Percentiles rank a stretch among this genome's conserved stretches.
These are phyloP conservation scores for Boletus sp. DNA, from an alignment of 1,284 basidiomycete species.

Conservation along the genomic window DNA sequence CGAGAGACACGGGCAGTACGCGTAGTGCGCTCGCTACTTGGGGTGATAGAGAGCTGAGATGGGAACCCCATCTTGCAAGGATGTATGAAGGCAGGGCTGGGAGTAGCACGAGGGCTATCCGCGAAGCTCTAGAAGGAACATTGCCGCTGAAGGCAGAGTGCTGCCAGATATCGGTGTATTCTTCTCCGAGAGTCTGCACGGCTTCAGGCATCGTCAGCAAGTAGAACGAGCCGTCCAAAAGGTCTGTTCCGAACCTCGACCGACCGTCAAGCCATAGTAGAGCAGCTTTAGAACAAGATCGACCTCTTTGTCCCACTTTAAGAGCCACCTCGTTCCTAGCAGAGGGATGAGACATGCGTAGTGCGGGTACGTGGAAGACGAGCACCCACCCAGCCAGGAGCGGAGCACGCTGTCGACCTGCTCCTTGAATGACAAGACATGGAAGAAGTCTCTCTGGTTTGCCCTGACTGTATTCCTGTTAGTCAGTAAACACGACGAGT, in stretches of 20 bases:
- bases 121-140: conserved; percentile 42
- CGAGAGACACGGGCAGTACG: conserved; percentile 45
- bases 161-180: conserved; percentile 86
- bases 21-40: conserved; percentile 39
- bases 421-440: conserved; percentile 71
- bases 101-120: conserved; percentile 60
- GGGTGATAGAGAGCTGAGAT: conserved; percentile 35
- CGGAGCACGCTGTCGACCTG: conserved; percentile 73
- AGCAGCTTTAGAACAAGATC: conserved; percentile 67
- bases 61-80: conserved; percentile 47
- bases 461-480: conserved; percentile 60
- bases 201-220: conserved; percentile 39
- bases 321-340: conserved; percentile 84
- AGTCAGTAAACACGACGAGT: neutral
- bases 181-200: conserved; percentile 82
- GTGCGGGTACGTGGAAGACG: neutral
- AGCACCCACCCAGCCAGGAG: conserved; percentile 67
- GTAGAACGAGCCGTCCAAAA: neutral
- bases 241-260: conserved; percentile 51
- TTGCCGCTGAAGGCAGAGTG: conserved; percentile 43
- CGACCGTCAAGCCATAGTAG: conserved; percentile 77
- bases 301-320: conserved; percentile 76
- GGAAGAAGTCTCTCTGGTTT: conserved; percentile 80
- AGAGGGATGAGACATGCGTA: neutral
- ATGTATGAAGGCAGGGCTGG: conserved; percentile 61